phyloP scores from a whole-genome alignment of 2,329 filamentous ascomycete genomes.

The Coniochaeta hoffmannii region DNA sequence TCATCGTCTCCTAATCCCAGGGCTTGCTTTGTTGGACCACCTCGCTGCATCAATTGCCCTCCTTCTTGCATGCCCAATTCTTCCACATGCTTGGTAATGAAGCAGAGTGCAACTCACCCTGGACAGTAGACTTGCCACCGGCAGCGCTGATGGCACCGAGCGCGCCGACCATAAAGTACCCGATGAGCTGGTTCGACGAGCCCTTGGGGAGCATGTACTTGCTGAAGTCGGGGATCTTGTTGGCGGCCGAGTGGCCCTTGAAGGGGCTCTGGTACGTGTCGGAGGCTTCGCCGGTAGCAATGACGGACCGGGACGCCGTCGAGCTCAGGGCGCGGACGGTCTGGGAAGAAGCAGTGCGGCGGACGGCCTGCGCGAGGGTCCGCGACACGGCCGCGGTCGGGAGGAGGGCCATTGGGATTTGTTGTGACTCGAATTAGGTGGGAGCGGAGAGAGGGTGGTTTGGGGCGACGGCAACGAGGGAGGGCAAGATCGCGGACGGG shows the following conservation, averaged over 20 bases:
- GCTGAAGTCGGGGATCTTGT: slow-evolving; percentile 80
- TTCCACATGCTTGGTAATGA: background rate
- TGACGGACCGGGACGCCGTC: slow-evolving; percentile 39
- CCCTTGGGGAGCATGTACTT: slow-evolving; percentile 73
- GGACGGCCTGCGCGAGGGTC: slow-evolving; percentile 53
- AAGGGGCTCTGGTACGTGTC: slow-evolving; percentile 54
- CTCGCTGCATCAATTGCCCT: background rate
- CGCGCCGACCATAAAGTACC: slow-evolving; percentile 97
- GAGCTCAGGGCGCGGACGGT: slow-evolving; percentile 50
- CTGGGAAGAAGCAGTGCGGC: slow-evolving; percentile 25
- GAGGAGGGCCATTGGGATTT: slow-evolving; percentile 57
- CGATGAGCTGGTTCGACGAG: slow-evolving; percentile 76
- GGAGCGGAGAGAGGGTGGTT: slow-evolving; percentile 18
- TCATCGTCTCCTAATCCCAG: too few relatives aligned
- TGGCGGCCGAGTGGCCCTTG: slow-evolving; percentile 50
- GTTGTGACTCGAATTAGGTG: slow-evolving; percentile 9
- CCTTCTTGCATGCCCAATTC: background rate
- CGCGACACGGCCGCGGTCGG: slow-evolving; percentile 60
- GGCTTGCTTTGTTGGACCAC: too few relatives aligned
- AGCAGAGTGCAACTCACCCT: slow-evolving; percentile 61
- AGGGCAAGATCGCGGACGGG: slow-evolving; percentile 9
- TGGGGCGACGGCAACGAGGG: slow-evolving; percentile 17
- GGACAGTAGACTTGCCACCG: slow-evolving; percentile 94
- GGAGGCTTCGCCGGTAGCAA: slow-evolving; percentile 26
- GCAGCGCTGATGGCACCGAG: slow-evolving; percentile 88